Conservation (phyloP, 441 rosid genomes). For the Francoa sonchifolia region DNA sequence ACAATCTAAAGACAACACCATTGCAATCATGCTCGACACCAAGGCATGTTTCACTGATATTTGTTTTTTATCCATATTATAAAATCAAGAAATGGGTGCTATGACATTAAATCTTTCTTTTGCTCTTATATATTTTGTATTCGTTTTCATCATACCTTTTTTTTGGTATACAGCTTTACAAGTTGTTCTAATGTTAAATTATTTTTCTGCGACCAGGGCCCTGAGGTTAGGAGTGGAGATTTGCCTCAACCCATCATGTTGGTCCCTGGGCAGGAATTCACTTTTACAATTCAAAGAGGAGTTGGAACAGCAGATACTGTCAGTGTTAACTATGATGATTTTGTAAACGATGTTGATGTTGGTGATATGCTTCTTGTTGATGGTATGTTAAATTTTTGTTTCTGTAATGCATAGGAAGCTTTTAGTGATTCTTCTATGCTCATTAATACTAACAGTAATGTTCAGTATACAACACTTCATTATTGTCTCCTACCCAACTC, state of each 20-base stretch:
- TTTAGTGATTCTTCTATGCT: too few species aligned
- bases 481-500: too few species aligned
- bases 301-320: constrained; percentile 72
- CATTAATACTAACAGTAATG: too few species aligned
- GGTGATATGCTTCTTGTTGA: constrained; percentile 99
- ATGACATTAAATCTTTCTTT: background rate
- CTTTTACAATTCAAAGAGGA: constrained; percentile 83
- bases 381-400: constrained; percentile 37
- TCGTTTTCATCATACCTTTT: too few species aligned
- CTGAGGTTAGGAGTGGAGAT: constrained; percentile 99
- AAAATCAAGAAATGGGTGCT: background rate
- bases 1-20: constrained; percentile 72
- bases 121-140: background rate
- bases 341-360: constrained; percentile 79
- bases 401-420: too few species aligned
- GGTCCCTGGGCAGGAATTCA: constrained; percentile 72
- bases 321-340: constrained; percentile 95
- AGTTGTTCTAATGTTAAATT: too few species aligned
- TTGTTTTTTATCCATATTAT: constrained; percentile 4
- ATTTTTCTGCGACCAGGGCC: too few species aligned
- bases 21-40: constrained; percentile 94
- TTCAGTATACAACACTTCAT: too few species aligned
- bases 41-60: constrained; percentile 38
- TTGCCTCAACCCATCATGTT: constrained; percentile 76
- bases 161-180: too few species aligned